Evolutionary conservation across 805 yeast species (phyloP), one percentile per base, ranked within the genome.

Genomic region (Ogataea minuta): DNA sequence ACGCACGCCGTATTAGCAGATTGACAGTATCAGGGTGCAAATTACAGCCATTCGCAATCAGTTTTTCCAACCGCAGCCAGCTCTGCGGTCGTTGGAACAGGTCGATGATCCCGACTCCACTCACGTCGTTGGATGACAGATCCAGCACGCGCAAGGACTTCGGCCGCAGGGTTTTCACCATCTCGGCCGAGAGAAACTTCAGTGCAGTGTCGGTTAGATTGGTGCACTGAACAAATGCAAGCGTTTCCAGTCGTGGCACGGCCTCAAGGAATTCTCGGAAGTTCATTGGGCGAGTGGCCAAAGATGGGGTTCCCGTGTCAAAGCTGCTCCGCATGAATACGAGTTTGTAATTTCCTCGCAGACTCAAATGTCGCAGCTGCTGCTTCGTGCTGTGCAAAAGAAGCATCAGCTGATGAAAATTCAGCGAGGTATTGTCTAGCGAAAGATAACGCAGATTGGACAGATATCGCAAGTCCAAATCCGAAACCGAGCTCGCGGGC

Each of bases 41-140:
- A 26, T 53, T 43, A 30, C 54, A 47, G 3, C 52, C 53, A 14
- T 45, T 41, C 5, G 48, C 42, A 1, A 32, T 31, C 20, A 56
- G 33, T 5, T 31, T 42, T 9, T 43, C 45, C 7, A 54, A 34
- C 9, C 44, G 23, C 8, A 55, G 36, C 48, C 46, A 47, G 9
- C 50, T 37, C 1, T 37, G 28, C 15, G 39, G 39, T 10, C 31
- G 26, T 25, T 44, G 47, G 63, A 70, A 56, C 30, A 55, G 36
- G 2, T 48, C 53, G 12, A 52, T 23, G 28, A 40, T 29, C 1
- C 59, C 62, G 16, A 53, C 49, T 2, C 60, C 57, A 4, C 52
- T 51, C 9, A 56, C 42, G 15, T 42, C 44, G 39, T 54, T 55
- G 6, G 26, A 26, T 9, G 61, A 53, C 2, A 56, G 23, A 26